phyloP scores from a whole-genome alignment of 768 basidiomycete genomes.

The Mycena galericulata region DNA sequence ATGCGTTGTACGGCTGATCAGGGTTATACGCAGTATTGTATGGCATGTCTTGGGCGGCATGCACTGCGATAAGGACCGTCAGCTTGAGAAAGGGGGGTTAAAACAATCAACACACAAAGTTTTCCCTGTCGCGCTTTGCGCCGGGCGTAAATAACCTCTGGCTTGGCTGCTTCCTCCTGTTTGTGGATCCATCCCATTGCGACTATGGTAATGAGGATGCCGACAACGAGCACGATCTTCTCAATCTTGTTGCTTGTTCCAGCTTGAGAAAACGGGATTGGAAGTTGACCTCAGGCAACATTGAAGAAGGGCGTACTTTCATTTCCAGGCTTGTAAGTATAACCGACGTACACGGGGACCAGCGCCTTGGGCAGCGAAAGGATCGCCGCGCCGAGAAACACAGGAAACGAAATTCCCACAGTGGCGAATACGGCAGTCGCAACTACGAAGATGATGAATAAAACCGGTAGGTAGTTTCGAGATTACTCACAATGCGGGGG shows the following conservation, averaged over 20 bases:
- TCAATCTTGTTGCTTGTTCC: slow-evolving; percentile 8
- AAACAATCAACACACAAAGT: too few species aligned
- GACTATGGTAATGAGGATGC: neutral
- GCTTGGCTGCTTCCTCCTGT: neutral
- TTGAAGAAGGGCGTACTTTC: neutral
- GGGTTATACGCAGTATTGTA: too few species aligned
- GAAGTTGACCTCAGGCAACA: neutral
- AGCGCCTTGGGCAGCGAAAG: slow-evolving; percentile 20
- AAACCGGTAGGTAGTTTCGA: slow-evolving; percentile 33
- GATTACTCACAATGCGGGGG: slow-evolving; percentile 89
- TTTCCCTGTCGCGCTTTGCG: slow-evolving; percentile 11
- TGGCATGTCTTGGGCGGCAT: too few species aligned
- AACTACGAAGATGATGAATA: neutral
- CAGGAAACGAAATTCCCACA: slow-evolving; percentile 17
- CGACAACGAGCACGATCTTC: slow-evolving; percentile 5
- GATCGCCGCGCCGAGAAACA: slow-evolving; percentile 13
- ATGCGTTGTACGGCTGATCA: too few species aligned
- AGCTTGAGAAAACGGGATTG: neutral
- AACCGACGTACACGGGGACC: slow-evolving; percentile 20
- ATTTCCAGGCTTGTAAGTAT: slow-evolving; percentile 6
- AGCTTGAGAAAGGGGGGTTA: too few species aligned
- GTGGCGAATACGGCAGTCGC: slow-evolving; percentile 27
- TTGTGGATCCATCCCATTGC: slow-evolving; percentile 1
- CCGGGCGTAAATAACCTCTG: slow-evolving; percentile 2
- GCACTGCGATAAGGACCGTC: too few species aligned